Evolutionary conservation across 2,329 filamentous ascomycete species (phyloP).

Genomic region (Penicillium janthinellum): DNA sequence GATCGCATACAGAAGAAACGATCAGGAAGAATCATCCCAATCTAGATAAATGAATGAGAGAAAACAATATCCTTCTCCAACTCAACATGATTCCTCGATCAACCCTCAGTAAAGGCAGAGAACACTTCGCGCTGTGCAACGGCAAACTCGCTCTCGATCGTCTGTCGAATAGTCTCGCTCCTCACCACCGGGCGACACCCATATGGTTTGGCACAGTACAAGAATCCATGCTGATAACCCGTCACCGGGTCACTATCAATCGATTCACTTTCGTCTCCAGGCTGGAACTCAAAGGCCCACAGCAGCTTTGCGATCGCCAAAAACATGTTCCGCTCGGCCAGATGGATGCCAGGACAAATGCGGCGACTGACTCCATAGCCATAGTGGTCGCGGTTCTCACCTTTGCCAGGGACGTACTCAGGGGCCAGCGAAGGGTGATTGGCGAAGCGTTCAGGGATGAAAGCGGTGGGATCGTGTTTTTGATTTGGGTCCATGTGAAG

Average conservation of each 20-base stretch:
- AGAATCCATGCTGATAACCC: neutral
- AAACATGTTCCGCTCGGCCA: conserved; percentile 36
- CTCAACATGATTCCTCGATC: no score
- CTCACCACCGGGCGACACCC: neutral
- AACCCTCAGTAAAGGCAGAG: no score
- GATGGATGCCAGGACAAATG: conserved; percentile 37
- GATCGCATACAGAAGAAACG: no score
- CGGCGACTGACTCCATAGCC: conserved; percentile 31
- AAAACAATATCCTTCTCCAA: no score
- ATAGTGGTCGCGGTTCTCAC: conserved; percentile 24
- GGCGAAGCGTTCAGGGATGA: conserved; percentile 33
- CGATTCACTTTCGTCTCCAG: neutral
- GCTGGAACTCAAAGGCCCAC: conserved; percentile 32
- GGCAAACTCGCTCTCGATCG: neutral
- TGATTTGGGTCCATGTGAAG: conserved; percentile 38
- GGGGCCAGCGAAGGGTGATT: neutral
- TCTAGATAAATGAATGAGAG: no score
- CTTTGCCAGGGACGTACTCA: neutral
- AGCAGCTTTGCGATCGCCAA: conserved; percentile 32
- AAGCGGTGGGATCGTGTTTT: conserved; percentile 31
- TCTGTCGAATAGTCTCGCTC: neutral
- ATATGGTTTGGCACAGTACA: neutral
- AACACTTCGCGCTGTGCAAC: no score
- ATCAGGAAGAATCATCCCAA: no score
- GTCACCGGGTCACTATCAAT: neutral